phyloP scores from a whole-genome alignment of 106 monocot genomes.

The Ottelia alismoides region DNA sequence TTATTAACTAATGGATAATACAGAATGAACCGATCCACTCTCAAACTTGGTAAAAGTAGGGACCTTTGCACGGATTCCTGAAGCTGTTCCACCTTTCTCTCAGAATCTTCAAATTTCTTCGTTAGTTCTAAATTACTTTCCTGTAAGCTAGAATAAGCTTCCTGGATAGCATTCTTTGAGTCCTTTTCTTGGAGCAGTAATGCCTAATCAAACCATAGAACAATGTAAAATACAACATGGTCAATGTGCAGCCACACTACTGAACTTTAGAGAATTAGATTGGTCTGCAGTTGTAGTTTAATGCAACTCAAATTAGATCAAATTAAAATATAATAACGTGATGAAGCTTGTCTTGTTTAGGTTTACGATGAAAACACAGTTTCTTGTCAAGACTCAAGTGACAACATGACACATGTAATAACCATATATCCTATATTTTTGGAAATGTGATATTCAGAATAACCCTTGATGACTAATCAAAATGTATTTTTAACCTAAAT shows the following conservation, averaged over 20 bases:
- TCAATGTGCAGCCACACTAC: too few species aligned
- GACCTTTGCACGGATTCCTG: constrained; percentile 81
- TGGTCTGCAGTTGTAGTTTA: too few species aligned
- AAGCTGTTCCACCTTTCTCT: constrained; percentile 54
- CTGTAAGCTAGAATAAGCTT: constrained; percentile 37
- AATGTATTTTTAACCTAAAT: neutral
- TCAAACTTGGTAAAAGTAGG: too few species aligned
- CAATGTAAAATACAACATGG: neutral
- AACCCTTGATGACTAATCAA: neutral
- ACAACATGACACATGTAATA: neutral
- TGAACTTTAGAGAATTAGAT: too few species aligned
- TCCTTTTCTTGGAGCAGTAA: constrained; percentile 40
- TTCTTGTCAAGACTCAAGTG: neutral
- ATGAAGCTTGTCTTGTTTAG: neutral
- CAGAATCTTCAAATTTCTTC: constrained; percentile 66
- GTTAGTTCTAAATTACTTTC: constrained; percentile 44
- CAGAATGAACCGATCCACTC: too few species aligned
- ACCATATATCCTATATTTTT: neutral
- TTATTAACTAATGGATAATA: neutral
- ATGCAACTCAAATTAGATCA: too few species aligned
- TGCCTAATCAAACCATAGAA: constrained; percentile 36
- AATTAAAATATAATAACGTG: neutral
- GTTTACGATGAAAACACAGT: neutral
- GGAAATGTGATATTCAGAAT: neutral
- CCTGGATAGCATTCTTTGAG: constrained; percentile 33